These are phyloP conservation scores for Agrocybe praecox DNA, from an alignment of 768 basidiomycete genomes.

Conservation along the genomic window DNA sequence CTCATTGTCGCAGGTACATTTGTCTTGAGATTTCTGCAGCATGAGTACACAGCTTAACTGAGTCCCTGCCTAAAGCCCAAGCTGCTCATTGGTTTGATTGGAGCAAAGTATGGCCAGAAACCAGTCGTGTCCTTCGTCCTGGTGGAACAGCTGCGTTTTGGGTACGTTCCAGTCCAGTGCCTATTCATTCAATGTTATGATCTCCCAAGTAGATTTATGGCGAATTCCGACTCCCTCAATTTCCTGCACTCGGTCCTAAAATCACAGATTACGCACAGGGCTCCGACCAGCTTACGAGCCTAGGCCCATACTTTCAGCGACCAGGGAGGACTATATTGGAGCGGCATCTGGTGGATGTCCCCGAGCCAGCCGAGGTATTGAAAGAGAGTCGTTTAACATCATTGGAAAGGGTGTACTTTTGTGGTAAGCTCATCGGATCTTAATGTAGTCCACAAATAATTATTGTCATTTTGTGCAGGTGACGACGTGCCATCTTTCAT, in stretches of 20 bases:
- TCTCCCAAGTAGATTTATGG: constrained; percentile 53
- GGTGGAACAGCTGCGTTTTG: constrained; percentile 75
- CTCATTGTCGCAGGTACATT: constrained; percentile 64
- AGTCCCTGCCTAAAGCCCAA: constrained; percentile 46
- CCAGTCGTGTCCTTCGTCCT: constrained; percentile 56
- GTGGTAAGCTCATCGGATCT: constrained; percentile 38
- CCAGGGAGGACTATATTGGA: constrained; percentile 81
- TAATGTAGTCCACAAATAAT: neutral
- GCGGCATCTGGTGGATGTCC: constrained; percentile 69
- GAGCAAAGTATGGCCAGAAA: constrained; percentile 69
- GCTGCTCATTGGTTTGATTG: constrained; percentile 86
- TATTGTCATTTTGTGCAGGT: constrained; percentile 24
- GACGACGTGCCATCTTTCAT: constrained; percentile 40
- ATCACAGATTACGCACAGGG: constrained; percentile 71
- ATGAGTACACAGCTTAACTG: neutral
- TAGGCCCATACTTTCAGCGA: constrained; percentile 79
- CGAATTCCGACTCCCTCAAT: constrained; percentile 68
- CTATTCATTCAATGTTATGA: neutral
- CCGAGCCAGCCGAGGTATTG: constrained; percentile 43
- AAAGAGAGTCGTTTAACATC: constrained; percentile 33
- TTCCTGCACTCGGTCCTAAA: constrained; percentile 56
- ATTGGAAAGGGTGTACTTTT: constrained; percentile 59
- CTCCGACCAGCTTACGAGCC: constrained; percentile 46
- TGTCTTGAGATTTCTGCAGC: neutral
- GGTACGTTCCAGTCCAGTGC: constrained; percentile 37